These are phyloP conservation scores for Aspergillus jensenii DNA, from an alignment of 2,329 filamentous ascomycete species.

Conservation along the genomic window DNA sequence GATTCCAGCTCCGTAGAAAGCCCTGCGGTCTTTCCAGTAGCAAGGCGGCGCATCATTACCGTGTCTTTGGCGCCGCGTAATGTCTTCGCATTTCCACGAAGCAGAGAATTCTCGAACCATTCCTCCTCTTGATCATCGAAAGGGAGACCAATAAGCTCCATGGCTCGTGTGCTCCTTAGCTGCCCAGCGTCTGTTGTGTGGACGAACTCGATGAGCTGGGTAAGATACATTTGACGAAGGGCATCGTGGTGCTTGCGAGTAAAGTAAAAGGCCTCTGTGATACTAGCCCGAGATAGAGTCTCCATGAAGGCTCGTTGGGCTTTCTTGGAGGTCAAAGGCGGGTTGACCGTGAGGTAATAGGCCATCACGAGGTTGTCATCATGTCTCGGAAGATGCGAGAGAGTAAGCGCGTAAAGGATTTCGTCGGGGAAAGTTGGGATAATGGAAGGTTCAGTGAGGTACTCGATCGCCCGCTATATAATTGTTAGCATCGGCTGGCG, in stretches of 20 bases:
- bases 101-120: conserved; percentile 72
- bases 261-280: conserved; percentile 74
- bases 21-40: conserved; percentile 55
- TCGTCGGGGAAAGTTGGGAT: conserved; percentile 81
- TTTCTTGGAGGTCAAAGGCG: conserved; percentile 64
- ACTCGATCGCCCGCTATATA: conserved; percentile 64
- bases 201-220: conserved; percentile 62
- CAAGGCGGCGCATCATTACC: conserved; percentile 70
- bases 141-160: conserved; percentile 71
- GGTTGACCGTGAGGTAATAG: conserved; percentile 75
- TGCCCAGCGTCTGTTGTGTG: conserved; percentile 45
- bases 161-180: conserved; percentile 55
- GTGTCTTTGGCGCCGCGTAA: conserved; percentile 70
- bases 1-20: conserved; percentile 35
- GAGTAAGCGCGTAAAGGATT: conserved; percentile 69
- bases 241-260: conserved; percentile 63
- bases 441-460: conserved; percentile 75
- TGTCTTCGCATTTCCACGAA: conserved; percentile 63
- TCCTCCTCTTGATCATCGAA: conserved; percentile 69
- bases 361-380: conserved; percentile 69
- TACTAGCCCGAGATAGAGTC: conserved; percentile 64
- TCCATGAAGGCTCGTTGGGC: conserved; percentile 68
- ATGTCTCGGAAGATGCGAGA: conserved; percentile 54
- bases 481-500: conserved; percentile 11
- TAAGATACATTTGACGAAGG: conserved; percentile 65